Evolutionary conservation across 768 basidiomycete genomes (phyloP).

Genomic region (Trametes gibbosa): DNA sequence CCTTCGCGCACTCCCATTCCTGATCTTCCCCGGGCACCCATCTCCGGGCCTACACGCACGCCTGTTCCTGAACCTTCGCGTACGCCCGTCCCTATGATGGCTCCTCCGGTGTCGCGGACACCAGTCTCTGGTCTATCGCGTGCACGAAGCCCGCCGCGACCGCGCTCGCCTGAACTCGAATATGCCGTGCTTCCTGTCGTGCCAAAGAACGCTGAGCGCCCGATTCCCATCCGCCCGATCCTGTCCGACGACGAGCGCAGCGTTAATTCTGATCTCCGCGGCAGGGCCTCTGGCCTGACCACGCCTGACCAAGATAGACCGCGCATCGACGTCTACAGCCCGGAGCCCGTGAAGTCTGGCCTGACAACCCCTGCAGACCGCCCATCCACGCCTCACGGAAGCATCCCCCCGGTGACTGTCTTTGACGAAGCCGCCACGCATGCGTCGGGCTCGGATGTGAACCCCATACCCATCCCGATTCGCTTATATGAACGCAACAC

Average conservation of each 20-base stretch:
- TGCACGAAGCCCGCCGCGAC: not conserved
- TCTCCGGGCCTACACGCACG: not conserved
- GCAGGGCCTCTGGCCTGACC: slow-evolving; percentile 23
- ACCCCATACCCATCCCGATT: slow-evolving; percentile 20
- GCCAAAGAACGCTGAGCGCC: slow-evolving; percentile 16
- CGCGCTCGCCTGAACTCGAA: slow-evolving; percentile 26
- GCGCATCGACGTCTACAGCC: slow-evolving; percentile 14
- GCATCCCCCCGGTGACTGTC: slow-evolving; percentile 19
- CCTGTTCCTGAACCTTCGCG: not conserved
- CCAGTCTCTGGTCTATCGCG: not conserved
- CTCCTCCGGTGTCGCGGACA: too few species aligned
- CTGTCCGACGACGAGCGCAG: slow-evolving; percentile 19
- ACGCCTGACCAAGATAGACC: slow-evolving; percentile 20
- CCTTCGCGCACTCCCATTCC: not conserved
- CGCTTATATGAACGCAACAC: slow-evolving; percentile 10
- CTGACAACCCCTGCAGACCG: slow-evolving; percentile 21
- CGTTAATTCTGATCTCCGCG: slow-evolving; percentile 2
- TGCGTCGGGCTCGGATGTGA: slow-evolving; percentile 12
- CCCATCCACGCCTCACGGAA: slow-evolving; percentile 14
- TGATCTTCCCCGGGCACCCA: too few species aligned
- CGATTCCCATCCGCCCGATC: not conserved
- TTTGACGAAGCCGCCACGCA: slow-evolving; percentile 17
- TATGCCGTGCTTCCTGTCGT: slow-evolving; percentile 25
- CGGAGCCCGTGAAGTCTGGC: slow-evolving; percentile 11
- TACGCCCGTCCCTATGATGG: not conserved